These are phyloP conservation scores for Claviceps sp. DNA, from an alignment of 2,329 filamentous ascomycete species.

Conservation along the genomic window DNA sequence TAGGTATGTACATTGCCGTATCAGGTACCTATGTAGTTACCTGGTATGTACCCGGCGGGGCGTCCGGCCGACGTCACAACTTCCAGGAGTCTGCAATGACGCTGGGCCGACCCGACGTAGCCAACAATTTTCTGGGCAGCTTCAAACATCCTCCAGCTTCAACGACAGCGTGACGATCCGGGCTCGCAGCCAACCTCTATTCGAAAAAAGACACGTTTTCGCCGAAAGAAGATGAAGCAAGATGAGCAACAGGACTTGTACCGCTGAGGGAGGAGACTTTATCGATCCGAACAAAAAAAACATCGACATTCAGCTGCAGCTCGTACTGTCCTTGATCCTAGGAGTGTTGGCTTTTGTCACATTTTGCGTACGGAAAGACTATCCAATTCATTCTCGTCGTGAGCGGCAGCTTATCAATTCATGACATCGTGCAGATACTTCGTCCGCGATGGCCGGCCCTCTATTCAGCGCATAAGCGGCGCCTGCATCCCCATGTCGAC, in stretches of 20 bases:
- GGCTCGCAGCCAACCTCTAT: background rate
- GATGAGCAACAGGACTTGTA: slow-evolving; percentile 1
- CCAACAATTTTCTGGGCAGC: background rate
- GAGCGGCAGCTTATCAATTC: background rate
- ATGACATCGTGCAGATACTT: slow-evolving; percentile 44
- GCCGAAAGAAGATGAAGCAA: slow-evolving; percentile 2
- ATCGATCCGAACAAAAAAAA: slow-evolving; percentile 12
- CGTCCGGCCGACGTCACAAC: too few species aligned
- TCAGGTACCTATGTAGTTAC: too few species aligned
- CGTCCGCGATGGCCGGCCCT: slow-evolving; percentile 84
- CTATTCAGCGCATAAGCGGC: slow-evolving; percentile 78
- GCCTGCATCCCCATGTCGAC: slow-evolving; percentile 41
- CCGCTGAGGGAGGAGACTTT: slow-evolving; percentile 9
- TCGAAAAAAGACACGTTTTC: background rate
- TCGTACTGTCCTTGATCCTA: slow-evolving; percentile 57
- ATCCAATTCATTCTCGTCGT: background rate
- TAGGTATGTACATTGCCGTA: too few species aligned
- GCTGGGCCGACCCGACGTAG: too few species aligned
- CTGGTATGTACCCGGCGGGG: too few species aligned
- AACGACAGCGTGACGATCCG: background rate
- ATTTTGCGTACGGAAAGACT: slow-evolving; percentile 51
- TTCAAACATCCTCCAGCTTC: background rate
- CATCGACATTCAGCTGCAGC: slow-evolving; percentile 47
- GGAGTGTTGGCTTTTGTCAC: slow-evolving; percentile 58
- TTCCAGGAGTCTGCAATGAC: too few species aligned